phyloP scores from a whole-genome alignment of 2,329 filamentous ascomycete genomes.

The Calonectria montana region DNA sequence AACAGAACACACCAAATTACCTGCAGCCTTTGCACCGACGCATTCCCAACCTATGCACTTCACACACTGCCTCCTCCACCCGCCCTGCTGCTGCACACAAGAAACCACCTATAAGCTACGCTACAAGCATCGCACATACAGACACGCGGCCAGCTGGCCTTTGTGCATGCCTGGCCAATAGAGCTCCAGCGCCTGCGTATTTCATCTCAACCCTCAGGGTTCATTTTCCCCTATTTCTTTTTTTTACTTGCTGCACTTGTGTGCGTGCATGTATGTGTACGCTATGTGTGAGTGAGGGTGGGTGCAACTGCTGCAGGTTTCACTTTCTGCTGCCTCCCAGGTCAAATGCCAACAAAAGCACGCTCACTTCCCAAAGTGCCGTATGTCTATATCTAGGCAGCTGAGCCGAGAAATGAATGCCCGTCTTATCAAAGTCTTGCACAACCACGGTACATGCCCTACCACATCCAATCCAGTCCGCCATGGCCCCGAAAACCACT shows the following conservation, averaged over 20 bases:
- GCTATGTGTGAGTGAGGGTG: slow-evolving; percentile 8
- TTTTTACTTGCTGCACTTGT: slow-evolving; percentile 12
- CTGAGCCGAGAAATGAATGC: not conserved
- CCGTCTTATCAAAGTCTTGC: not conserved
- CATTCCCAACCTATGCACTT: slow-evolving; percentile 9
- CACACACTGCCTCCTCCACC: slow-evolving; percentile 1
- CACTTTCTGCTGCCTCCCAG: not conserved
- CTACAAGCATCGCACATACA: slow-evolving; percentile 14
- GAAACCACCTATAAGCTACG: slow-evolving; percentile 11
- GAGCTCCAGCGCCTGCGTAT: not conserved
- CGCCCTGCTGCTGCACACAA: slow-evolving; percentile 20
- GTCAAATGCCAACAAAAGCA: not conserved
- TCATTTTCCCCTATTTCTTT: slow-evolving; percentile 12
- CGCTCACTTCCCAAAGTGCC: not conserved
- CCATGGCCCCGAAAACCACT: not conserved
- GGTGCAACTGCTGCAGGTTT: slow-evolving; percentile 6
- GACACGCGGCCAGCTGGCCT: slow-evolving; percentile 25
- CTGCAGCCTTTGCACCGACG: slow-evolving; percentile 17
- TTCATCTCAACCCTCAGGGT: slow-evolving; percentile 12
- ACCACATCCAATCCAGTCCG: slow-evolving; percentile 6
- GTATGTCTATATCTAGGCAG: slow-evolving; percentile 5
- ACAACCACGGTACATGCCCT: slow-evolving; percentile 16
- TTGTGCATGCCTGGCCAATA: slow-evolving; percentile 15
- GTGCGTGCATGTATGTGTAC: slow-evolving; percentile 11
- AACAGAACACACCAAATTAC: slow-evolving; percentile 18